These are phyloP conservation scores for Magnusiomyces suaveolens DNA, from an alignment of 1,139 yeast species.

Conservation along the genomic window DNA sequence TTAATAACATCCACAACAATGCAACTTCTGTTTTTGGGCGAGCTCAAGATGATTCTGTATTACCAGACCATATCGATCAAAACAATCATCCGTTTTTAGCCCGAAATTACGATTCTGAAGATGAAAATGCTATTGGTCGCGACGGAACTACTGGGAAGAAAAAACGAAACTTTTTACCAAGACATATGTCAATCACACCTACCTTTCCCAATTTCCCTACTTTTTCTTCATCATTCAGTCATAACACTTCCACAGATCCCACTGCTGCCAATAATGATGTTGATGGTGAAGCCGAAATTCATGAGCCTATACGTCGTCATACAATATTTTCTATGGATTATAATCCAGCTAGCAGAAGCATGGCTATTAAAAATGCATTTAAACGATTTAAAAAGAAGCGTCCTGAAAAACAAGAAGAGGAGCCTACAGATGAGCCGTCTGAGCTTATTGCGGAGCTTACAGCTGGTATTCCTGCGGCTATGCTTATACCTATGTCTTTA, in stretches of 20 bases:
- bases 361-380: conserved; percentile 22
- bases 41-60: background rate
- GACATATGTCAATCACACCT: background rate
- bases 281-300: background rate
- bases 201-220: background rate
- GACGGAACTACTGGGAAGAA: background rate
- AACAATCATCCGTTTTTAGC: background rate
- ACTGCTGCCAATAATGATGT: background rate
- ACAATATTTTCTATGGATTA: conserved; percentile 13
- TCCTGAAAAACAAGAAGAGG: conserved; percentile 22
- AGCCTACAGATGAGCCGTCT: conserved; percentile 44
- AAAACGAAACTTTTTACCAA: background rate
- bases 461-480: conserved; percentile 72
- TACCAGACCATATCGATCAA: background rate
- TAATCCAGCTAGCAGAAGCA: conserved; percentile 5
- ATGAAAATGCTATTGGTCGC: background rate
- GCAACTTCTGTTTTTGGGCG: background rate
- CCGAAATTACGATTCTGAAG: background rate
- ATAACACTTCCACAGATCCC: background rate
- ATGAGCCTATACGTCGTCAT: conserved; percentile 6
- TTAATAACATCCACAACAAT: background rate
- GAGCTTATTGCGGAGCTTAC: conserved; percentile 53
- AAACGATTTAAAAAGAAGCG: conserved; percentile 23
- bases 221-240: background rate
- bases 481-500: conserved; percentile 66